phyloP scores from a whole-genome alignment of 768 basidiomycete genomes.

The Calocera viscosa region DNA sequence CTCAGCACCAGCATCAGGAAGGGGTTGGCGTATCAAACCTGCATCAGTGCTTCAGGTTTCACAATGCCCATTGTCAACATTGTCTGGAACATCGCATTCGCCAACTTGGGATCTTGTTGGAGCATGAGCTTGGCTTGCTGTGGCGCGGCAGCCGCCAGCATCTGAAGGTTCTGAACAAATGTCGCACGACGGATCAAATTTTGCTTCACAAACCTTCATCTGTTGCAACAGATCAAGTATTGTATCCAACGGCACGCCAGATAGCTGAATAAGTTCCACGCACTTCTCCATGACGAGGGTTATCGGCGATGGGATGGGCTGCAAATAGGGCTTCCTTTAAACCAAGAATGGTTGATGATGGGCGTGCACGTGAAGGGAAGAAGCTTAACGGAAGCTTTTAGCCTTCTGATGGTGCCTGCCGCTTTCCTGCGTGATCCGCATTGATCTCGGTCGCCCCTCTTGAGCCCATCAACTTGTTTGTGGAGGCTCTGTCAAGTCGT shows the following conservation, averaged over 20 bases:
- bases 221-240: background rate
- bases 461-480: too few species aligned
- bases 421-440: too few species aligned
- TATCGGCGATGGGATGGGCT: too few species aligned
- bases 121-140: conserved; percentile 7
- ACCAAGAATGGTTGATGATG: too few species aligned
- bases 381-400: too few species aligned
- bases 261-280: background rate
- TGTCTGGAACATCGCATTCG: background rate
- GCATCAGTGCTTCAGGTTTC: conserved; percentile 2
- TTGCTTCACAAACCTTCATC: background rate
- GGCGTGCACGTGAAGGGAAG: too few species aligned
- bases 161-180: background rate
- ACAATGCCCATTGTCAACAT: background rate
- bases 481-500: too few species aligned
- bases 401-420: too few species aligned
- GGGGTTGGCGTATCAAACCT: background rate
- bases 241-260: background rate
- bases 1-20: background rate
- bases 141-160: background rate
- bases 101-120: background rate
- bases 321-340: too few species aligned
- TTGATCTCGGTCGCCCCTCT: too few species aligned
- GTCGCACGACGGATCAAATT: background rate
- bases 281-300: background rate